Evolutionary conservation across 1,139 yeast genomes (phyloP).

Genomic region (Yamadazyma mexicana): DNA sequence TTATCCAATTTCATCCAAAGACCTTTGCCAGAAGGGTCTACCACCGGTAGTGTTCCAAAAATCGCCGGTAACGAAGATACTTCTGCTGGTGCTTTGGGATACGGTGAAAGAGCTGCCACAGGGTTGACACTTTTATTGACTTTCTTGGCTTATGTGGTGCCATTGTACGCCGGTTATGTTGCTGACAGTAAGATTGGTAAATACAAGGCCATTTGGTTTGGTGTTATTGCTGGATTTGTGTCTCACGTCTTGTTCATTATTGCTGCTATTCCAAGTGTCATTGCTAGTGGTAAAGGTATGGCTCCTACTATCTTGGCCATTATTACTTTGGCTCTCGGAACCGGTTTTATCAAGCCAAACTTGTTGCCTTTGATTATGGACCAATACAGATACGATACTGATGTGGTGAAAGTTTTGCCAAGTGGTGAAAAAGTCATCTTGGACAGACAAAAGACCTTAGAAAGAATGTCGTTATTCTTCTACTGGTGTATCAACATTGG

Average conservation of each 20-base stretch:
- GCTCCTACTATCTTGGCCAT: conserved; percentile 38
- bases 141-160: conserved; percentile 44
- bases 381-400: conserved; percentile 53
- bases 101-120: conserved; percentile 40
- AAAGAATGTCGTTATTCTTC: conserved; percentile 73
- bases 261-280: conserved; percentile 41
- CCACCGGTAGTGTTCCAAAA: conserved; percentile 42
- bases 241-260: conserved; percentile 40
- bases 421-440: conserved; percentile 68
- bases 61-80: conserved; percentile 24
- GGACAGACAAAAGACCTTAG: conserved; percentile 70
- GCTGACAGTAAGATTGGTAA: conserved; percentile 45
- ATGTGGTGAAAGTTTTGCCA: conserved; percentile 57
- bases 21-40: conserved; percentile 51
- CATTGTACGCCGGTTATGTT: conserved; percentile 44
- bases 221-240: conserved; percentile 38
- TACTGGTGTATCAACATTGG: conserved; percentile 84
- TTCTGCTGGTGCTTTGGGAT: conserved; percentile 43
- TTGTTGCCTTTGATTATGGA: conserved; percentile 54
- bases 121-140: conserved; percentile 39
- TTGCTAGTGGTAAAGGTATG: conserved; percentile 34
- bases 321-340: conserved; percentile 39
- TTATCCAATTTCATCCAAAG: conserved; percentile 47
- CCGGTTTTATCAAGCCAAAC: conserved; percentile 54
- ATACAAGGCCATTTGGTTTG: conserved; percentile 42